These are phyloP conservation scores for Mycosphaerella sp. DNA, from an alignment of 2,329 filamentous ascomycete genomes.

Conservation along the genomic window DNA sequence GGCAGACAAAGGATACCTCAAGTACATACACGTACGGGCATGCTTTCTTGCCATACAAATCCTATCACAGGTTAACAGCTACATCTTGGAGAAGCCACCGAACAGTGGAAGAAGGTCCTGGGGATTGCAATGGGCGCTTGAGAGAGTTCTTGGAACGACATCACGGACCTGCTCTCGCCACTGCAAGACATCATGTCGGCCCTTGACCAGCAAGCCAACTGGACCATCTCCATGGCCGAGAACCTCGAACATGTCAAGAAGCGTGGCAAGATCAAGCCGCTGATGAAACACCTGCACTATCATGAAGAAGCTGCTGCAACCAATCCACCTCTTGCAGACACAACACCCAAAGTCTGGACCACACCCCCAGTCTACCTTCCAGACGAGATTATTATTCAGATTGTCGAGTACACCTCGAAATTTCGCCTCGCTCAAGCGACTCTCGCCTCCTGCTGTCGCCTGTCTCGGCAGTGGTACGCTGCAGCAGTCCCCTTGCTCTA, in stretches of 20 bases:
- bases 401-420: conserved; percentile 41
- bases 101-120: background rate
- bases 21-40: too few relatives aligned
- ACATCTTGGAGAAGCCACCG: too few relatives aligned
- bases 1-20: too few relatives aligned
- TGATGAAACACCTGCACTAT: conserved; percentile 4
- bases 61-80: too few relatives aligned
- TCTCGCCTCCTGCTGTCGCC: conserved; percentile 48
- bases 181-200: conserved; percentile 26
- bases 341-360: conserved; percentile 17
- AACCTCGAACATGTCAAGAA: conserved; percentile 27
- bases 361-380: conserved; percentile 41
- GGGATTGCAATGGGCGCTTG: background rate
- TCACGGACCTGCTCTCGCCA: background rate
- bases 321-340: conserved; percentile 1
- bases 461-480: conserved; percentile 53
- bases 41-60: too few relatives aligned
- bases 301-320: background rate
- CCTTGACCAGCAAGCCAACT: conserved; percentile 33
- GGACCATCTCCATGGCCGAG: conserved; percentile 34
- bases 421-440: conserved; percentile 39
- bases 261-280: conserved; percentile 12
- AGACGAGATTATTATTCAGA: conserved; percentile 48
- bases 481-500: conserved; percentile 49
- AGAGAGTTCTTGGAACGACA: background rate